phyloP scores from a whole-genome alignment of 192 early-diverging fungal species.

The Coemansia sp. region DNA sequence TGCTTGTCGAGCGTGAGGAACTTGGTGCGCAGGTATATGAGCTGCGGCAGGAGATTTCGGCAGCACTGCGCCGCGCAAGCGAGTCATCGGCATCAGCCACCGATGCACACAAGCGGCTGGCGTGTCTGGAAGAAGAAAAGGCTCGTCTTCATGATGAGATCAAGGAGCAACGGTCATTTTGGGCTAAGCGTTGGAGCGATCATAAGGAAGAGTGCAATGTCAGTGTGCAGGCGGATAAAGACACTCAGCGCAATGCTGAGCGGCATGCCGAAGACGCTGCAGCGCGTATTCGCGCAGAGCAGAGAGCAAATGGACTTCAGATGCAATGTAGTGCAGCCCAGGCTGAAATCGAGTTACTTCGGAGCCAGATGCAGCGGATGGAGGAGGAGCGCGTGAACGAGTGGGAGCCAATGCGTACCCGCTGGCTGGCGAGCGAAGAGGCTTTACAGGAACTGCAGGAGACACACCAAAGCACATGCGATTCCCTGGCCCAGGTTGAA shows the following conservation, averaged over 20 bases:
- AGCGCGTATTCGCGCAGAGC: conserved; percentile 36
- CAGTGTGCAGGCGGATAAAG: neutral
- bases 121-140: conserved; percentile 31
- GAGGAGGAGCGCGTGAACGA: conserved; percentile 29
- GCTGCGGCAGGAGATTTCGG: conserved; percentile 30
- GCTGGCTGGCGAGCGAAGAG: conserved; percentile 44
- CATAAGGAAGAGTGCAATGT: conserved; percentile 24
- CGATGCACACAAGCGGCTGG: conserved; percentile 23
- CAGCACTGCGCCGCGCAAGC: conserved; percentile 22
- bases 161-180: conserved; percentile 31
- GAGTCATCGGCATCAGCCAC: conserved; percentile 17
- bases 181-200: conserved; percentile 34
- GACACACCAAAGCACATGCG: conserved; percentile 40
- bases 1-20: conserved; percentile 45
- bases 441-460: conserved; percentile 46
- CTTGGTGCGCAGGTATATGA: conserved; percentile 21
- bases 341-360: conserved; percentile 27
- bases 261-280: conserved; percentile 25
- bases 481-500: conserved; percentile 38
- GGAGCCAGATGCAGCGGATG: conserved; percentile 17
- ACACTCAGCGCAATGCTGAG: conserved; percentile 1
- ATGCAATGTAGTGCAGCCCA: conserved; percentile 13
- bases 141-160: conserved; percentile 26
- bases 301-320: conserved; percentile 29
- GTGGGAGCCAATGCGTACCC: conserved; percentile 48